These are phyloP conservation scores for Aspergillus mulundensis DNA, from an alignment of 495 filamentous ascomycete species.

Conservation along the genomic window DNA sequence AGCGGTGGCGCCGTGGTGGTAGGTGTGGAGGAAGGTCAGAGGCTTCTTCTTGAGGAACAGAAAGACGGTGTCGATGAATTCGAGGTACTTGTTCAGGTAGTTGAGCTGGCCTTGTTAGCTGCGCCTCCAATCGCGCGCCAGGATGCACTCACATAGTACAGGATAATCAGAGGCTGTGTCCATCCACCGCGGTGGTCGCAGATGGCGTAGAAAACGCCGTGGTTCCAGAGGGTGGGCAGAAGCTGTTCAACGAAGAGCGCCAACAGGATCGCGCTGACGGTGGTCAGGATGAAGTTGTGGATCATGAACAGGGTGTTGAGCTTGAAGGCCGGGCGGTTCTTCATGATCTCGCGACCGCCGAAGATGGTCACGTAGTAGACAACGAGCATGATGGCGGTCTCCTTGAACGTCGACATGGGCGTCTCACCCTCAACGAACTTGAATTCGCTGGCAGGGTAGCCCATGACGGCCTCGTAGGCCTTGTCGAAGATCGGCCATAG, in stretches of 20 bases:
- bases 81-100: conserved; percentile 70
- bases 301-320: conserved; percentile 66
- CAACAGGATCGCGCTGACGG: conserved; percentile 57
- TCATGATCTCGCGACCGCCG: conserved; percentile 65
- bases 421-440: conserved; percentile 55
- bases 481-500: conserved; percentile 95
- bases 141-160: conserved; percentile 59
- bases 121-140: background rate
- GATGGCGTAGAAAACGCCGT: conserved; percentile 62
- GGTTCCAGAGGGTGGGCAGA: conserved; percentile 53
- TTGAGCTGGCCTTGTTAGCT: conserved; percentile 49
- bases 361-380: conserved; percentile 65
- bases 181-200: conserved; percentile 63
- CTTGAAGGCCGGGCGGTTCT: conserved; percentile 52
- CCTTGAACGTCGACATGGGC: conserved; percentile 56
- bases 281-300: conserved; percentile 63
- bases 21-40: conserved; percentile 73
- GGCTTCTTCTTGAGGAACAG: conserved; percentile 73
- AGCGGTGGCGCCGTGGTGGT: conserved; percentile 70
- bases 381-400: conserved; percentile 52
- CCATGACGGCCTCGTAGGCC: conserved; percentile 67
- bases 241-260: conserved; percentile 64
- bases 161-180: conserved; percentile 59
- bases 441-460: conserved; percentile 61
- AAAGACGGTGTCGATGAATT: conserved; percentile 67